Base-by-base conservation (phyloP, 75 land plant species). In the Cupressus sempervirens region DNA sequence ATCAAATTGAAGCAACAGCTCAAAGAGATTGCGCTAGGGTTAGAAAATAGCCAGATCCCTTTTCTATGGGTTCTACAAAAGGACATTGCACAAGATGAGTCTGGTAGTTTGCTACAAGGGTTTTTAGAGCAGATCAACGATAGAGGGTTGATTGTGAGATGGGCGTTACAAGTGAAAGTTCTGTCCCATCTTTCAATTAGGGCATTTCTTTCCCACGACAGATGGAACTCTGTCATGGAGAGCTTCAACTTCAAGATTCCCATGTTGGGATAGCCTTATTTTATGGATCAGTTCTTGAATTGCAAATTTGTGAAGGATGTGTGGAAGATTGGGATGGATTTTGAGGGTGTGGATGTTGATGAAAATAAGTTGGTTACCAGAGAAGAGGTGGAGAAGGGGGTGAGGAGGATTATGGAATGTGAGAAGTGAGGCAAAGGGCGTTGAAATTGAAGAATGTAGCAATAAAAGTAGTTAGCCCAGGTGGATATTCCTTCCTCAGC, bases 1-100 rank as follows among this genome's bases (percentile, higher is more conserved):
- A 70, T 62, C 16, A 82, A 84, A 50, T 26, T 84, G 26, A 76
- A 72, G 26, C 34, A 88, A 16, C 94, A 94, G 38, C 13, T 94
- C 36, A 15, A 43, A 62, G 93, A 94, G 87, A 83, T 92, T 29
- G 95, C 93, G 3, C 13, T 67, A 41, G 92, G 91, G 10, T 75
- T 95, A 18, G 93, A 95, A 79, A 85, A 86, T 1, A 89, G 88
- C 10, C 88, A 84, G 46, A 62, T 70, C 4, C 82, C 92, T 3
- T 92, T 95, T 77, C 56, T 95, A 29, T 93, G 95, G 96, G 95
- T 95, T 29, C 53, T 93, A 13, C 45, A 48, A 23, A 40, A 7
- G n/a, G 80, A 77, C 43, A 43, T 77, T 15, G 80, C 80, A 41
- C 10, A 23, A 23, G 80, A 48, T 1, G 23, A 77, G 46, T 1